Evolutionary conservation across 2,329 filamentous ascomycete species (phyloP).

Genomic region (Fusarium transvaalense): DNA sequence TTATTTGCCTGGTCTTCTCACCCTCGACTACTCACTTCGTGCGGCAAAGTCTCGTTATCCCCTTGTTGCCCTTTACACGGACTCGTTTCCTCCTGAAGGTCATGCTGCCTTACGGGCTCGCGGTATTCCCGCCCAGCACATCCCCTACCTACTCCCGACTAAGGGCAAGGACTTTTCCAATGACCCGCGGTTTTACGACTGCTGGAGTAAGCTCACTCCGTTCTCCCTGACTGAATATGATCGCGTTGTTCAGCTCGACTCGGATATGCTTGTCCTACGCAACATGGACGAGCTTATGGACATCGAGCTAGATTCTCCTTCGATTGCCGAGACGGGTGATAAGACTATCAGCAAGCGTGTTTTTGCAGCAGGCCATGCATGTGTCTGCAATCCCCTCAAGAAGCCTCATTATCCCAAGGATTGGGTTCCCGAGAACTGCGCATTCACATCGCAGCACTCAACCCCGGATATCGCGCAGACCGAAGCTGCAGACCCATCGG

Average conservation of each 20-base stretch:
- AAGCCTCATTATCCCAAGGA: constrained; percentile 82
- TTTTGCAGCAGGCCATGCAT: constrained; percentile 87
- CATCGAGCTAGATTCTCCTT: constrained; percentile 72
- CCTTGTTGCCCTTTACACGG: constrained; percentile 85
- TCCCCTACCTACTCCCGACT: constrained; percentile 79
- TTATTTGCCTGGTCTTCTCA: constrained; percentile 86
- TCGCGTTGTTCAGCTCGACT: constrained; percentile 85
- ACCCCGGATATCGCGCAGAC: constrained; percentile 62
- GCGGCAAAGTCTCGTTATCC: constrained; percentile 76
- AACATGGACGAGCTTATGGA: constrained; percentile 97
- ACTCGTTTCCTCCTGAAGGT: constrained; percentile 76
- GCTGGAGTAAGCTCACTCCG: constrained; percentile 87
- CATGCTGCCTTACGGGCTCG: constrained; percentile 77
- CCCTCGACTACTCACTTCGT: constrained; percentile 82
- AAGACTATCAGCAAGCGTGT: constrained; percentile 65
- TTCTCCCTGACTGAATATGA: constrained; percentile 83
- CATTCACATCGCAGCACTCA: constrained; percentile 67
- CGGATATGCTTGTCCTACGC: constrained; percentile 84
- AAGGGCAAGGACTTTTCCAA: constrained; percentile 75
- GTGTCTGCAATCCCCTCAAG: constrained; percentile 84
- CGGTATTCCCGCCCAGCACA: constrained; percentile 75
- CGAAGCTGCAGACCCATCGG: constrained; percentile 58
- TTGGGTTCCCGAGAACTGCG: constrained; percentile 72
- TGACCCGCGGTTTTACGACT: constrained; percentile 89
- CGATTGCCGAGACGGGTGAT: constrained; percentile 42